Percentiles rank a stretch among this genome's conserved stretches.
Conservation (phyloP, 495 filamentous ascomycete genomes). For the Chaetomium fimeti region DNA sequence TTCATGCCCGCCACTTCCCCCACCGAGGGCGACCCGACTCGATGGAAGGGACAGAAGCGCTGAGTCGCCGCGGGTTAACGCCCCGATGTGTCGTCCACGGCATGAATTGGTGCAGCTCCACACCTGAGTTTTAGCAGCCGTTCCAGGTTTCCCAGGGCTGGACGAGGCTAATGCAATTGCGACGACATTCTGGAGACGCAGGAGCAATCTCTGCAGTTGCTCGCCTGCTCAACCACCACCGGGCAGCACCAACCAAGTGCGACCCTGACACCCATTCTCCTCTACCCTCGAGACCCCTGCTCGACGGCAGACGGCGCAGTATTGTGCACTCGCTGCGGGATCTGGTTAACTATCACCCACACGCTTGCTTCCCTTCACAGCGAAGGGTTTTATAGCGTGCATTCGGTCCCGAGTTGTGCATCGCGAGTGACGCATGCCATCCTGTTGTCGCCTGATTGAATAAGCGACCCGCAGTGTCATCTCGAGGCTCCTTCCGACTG, state of each 20-base stretch:
- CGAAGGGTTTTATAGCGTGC: slow-evolving; percentile 1
- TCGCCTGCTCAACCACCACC: slow-evolving; percentile 20
- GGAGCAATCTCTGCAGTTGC: slow-evolving; percentile 30
- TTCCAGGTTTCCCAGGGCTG: slow-evolving; percentile 21
- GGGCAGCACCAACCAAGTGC: slow-evolving; percentile 14
- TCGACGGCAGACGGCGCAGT: slow-evolving; percentile 8
- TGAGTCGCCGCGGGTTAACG: slow-evolving; percentile 13
- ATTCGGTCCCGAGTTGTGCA: slow-evolving; percentile 5
- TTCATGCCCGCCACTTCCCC: neutral
- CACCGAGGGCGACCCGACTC: slow-evolving; percentile 1
- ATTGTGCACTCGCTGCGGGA: neutral
- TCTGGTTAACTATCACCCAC: neutral
- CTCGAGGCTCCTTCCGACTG: neutral
- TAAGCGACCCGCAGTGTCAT: neutral
- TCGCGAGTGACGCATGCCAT: neutral
- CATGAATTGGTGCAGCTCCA: slow-evolving; percentile 20
- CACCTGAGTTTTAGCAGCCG: slow-evolving; percentile 22
- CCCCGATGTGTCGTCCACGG: slow-evolving; percentile 10
- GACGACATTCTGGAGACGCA: slow-evolving; percentile 25
- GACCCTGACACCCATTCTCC: slow-evolving; percentile 2
- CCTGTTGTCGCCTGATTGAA: slow-evolving; percentile 3
- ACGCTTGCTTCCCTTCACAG: neutral
- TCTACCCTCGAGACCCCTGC: slow-evolving; percentile 12
- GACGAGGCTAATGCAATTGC: slow-evolving; percentile 23
- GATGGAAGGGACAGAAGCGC: slow-evolving; percentile 4